phyloP scores from a whole-genome alignment of 495 filamentous ascomycete genomes.

The Neurospora intermedia region DNA sequence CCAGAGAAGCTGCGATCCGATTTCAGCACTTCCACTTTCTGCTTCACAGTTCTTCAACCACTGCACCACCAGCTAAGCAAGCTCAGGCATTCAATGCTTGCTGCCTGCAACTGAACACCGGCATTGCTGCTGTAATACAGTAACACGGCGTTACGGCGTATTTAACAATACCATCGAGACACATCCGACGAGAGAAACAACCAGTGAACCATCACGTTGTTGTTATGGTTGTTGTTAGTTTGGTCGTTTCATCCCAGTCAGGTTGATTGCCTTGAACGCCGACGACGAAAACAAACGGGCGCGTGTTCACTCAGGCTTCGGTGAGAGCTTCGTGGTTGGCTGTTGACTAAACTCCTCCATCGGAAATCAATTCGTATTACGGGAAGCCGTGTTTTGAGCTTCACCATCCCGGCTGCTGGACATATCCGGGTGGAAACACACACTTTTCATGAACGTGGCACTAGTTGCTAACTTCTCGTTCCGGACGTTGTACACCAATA shows the following conservation, averaged over 20 bases:
- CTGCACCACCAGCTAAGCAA: no score
- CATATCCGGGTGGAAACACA: background rate
- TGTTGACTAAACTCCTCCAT: background rate
- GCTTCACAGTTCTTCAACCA: background rate
- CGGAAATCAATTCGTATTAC: background rate
- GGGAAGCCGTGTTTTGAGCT: background rate
- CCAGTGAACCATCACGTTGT: background rate
- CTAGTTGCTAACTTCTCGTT: background rate
- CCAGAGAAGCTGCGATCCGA: background rate
- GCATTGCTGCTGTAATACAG: background rate
- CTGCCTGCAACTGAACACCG: background rate
- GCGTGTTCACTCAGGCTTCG: background rate
- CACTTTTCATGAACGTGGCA: background rate
- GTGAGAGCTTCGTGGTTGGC: background rate
- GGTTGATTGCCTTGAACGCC: background rate
- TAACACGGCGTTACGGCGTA: background rate
- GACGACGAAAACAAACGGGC: background rate
- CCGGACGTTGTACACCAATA: background rate
- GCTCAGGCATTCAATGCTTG: background rate
- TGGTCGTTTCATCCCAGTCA: background rate
- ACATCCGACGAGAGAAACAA: background rate
- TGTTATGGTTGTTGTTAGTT: background rate
- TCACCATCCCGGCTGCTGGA: background rate
- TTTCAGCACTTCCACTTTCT: background rate
- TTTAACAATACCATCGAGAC: background rate